Conservation (phyloP, 192 early-diverging fungal species). For the Rhizophlyctis rosea region DNA sequence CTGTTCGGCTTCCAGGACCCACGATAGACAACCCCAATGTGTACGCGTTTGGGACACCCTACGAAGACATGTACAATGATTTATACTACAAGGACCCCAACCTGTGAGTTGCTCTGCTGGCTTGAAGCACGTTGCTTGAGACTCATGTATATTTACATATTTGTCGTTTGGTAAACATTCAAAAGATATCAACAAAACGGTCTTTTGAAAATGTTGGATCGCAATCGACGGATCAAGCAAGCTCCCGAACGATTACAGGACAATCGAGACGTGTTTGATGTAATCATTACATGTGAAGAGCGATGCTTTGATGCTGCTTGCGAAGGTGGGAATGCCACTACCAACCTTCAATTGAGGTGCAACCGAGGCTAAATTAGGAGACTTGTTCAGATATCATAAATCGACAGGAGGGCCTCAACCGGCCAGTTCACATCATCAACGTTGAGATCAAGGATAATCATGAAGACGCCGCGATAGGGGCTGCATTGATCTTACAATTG, state of each 20-base stretch:
- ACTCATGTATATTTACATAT: conserved; percentile 4
- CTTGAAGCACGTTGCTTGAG: conserved; percentile 5
- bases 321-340: conserved; percentile 61
- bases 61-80: conserved; percentile 84
- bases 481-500: conserved; percentile 76
- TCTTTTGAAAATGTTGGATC: conserved; percentile 83
- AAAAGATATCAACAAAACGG: conserved; percentile 83
- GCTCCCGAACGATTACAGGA: conserved; percentile 90
- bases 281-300: conserved; percentile 96
- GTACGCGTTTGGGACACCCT: conserved; percentile 90
- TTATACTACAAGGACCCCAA: conserved; percentile 64
- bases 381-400: conserved; percentile 63
- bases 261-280: conserved; percentile 69
- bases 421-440: conserved; percentile 86
- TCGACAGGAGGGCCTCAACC: conserved; percentile 61
- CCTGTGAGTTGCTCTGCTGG: conserved; percentile 59
- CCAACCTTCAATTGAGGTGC: neutral
- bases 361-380: neutral
- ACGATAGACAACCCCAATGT: conserved; percentile 83
- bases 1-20: conserved; percentile 87
- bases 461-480: conserved; percentile 81
- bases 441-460: conserved; percentile 96
- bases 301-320: conserved; percentile 89
- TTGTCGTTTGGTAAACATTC: neutral
- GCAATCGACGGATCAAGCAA: conserved; percentile 88